Conservation (phyloP, 2,329 filamentous ascomycete genomes). For the Cladophialophora carrionii region DNA sequence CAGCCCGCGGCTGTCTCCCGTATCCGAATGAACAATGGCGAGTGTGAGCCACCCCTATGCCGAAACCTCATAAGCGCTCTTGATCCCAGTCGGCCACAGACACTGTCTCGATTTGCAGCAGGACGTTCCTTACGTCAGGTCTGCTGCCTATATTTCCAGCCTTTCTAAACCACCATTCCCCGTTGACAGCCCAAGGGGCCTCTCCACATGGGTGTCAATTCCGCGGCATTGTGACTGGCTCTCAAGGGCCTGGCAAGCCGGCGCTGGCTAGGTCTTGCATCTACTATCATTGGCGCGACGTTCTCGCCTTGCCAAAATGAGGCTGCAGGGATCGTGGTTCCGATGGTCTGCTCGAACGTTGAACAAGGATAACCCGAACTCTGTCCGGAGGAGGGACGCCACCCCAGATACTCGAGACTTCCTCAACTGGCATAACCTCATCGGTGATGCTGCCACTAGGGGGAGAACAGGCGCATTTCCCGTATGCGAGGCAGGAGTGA, state of each 20-base stretch:
- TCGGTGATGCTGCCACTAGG: background rate
- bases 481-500: conserved; percentile 16
- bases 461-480: background rate
- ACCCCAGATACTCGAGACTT: background rate
- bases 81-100: background rate
- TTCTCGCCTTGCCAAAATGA: background rate
- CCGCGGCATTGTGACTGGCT: background rate
- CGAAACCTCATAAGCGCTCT: background rate
- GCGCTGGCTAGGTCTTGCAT: background rate
- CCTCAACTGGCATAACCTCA: background rate
- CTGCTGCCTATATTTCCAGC: background rate
- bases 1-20: background rate
- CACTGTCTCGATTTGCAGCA: background rate
- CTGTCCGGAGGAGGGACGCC: background rate
- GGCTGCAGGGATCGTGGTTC: background rate
- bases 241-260: background rate
- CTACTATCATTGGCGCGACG: background rate
- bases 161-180: background rate
- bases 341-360: background rate
- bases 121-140: background rate
- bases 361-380: conserved; percentile 4
- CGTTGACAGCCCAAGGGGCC: background rate
- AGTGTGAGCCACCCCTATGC: background rate
- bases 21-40: background rate
- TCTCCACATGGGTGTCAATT: background rate